These are phyloP conservation scores for Diaporthe citri DNA, from an alignment of 2,329 filamentous ascomycete species.

Conservation along the genomic window DNA sequence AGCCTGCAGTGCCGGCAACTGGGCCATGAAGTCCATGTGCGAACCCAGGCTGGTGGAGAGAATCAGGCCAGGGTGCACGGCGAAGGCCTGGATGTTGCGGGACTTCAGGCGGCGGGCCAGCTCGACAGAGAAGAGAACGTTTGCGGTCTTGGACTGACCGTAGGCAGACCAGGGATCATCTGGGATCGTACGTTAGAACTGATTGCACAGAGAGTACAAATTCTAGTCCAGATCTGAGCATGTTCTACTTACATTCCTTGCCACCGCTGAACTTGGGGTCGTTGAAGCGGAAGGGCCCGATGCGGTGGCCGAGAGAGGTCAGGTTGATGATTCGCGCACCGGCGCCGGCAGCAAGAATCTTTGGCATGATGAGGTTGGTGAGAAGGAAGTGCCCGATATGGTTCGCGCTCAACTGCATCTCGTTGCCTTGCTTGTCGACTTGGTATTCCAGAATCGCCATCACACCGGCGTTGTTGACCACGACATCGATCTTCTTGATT, in stretches of 20 bases:
- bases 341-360: slow-evolving; percentile 52
- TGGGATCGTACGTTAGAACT: neutral
- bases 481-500: slow-evolving; percentile 52
- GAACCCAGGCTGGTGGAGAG: neutral
- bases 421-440: slow-evolving; percentile 55
- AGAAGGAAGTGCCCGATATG: slow-evolving; percentile 62
- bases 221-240: slow-evolving; percentile 43
- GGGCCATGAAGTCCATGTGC: slow-evolving; percentile 14
- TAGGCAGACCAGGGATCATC: slow-evolving; percentile 43
- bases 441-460: slow-evolving; percentile 52
- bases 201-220: neutral
- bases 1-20: neutral
- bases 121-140: slow-evolving; percentile 45
- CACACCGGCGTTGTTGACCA: slow-evolving; percentile 61
- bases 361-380: slow-evolving; percentile 58
- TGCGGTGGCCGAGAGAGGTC: slow-evolving; percentile 51
- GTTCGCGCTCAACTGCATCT: slow-evolving; percentile 59
- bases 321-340: slow-evolving; percentile 56
- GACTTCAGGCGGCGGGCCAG: slow-evolving; percentile 41
- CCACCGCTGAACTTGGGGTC: slow-evolving; percentile 44
- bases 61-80: slow-evolving; percentile 30
- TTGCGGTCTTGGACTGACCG: slow-evolving; percentile 49
- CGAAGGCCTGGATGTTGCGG: slow-evolving; percentile 19
- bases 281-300: slow-evolving; percentile 48
- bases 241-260: slow-evolving; percentile 19